Base-by-base conservation (phyloP, 352 stramenopile genomes). In the Phytophthora brassicae region DNA sequence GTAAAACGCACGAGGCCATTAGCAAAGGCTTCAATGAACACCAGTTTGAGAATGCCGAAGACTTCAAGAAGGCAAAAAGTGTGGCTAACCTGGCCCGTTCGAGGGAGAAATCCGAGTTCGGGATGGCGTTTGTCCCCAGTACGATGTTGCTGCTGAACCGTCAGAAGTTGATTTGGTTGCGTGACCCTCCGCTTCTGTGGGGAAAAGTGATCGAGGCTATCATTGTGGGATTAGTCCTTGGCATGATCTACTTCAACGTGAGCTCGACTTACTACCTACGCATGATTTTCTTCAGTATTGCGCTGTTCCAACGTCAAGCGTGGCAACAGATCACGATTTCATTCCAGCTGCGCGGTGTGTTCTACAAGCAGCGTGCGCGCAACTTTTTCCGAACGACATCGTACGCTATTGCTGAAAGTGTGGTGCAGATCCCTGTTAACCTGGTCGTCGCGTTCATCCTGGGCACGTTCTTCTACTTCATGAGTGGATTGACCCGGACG, bases 361-460 rank as follows among this genome's bases (percentile, higher is more conserved):
- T 94, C 70, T 96, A 96, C 80, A 96, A 96, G 61, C 90, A 98
- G 28, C 75, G 79, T 0, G 74, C 89, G 33, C 75, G 79, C 20
- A 97, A 97, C 74, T 97, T 97, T 56, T 97, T 95, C 62, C 80
- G 86, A 3, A 89, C 89, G 11, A 74, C 70, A 8, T 87, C 86
- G 22, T 97, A 96, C 52, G 66, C 87, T 8, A 81, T 97, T 47
- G 89, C 79, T 0, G 70, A 81, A 36, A 74, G 57, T 57, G 55
- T 87, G 12, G 70, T 90, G 19, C 73, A 84, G 62, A 69, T 86
- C 13, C 70, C 82, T 17, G 75, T 90, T 31, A 79, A 82, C 67
- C 77, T 96, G 64, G 72, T 76, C 1, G 90, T 86, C 0, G 66
- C 75, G 24, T 76, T 84, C 23, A 58, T 84, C n/a, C 31, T 81